Evolutionary conservation across 1,139 yeast species (phyloP), one percentile per base, ranked within the genome.

Genomic region (Candida tropicalis): DNA sequence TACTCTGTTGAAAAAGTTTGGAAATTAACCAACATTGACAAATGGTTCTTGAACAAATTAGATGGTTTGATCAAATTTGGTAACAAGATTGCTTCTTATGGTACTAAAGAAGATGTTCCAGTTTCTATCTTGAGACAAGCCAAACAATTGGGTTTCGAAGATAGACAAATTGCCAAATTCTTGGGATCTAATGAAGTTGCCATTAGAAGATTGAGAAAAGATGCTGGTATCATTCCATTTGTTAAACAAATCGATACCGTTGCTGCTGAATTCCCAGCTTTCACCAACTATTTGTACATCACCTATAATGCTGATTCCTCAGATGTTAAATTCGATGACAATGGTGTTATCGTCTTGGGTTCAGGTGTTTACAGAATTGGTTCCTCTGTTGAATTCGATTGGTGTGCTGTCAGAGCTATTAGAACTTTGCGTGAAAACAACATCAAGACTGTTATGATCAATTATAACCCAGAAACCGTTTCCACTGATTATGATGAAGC

Each of bases 351-450:
- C 81, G 99, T 93, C 35, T 77, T 93, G 55, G 99, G 99, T 43
- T 91, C 98, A 10, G 99, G 99, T 73, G 99, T 93, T 43, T 93
- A 93, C 79, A 82, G 99, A 70, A 93, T 93, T 63, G 99, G 99
- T 47, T 91, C 98, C 4, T 91, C 98, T 20, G 99, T 93, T 48
- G 99, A 93, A 71, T 93, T 93, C 58, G 99, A 93, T 70, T 93
- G 99, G 99, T 93, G 99, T 78, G 99, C 98, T 40, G 99, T 93
- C 49, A 82, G 95, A 49, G 87, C 99, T 46, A 97, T 96, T 44
- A 84, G 98, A 64, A 90, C 98, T 37, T 80, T 93, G 59, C 84
- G 99, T 68, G 85, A 82, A 46, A 77, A 84, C 46, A 96, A 96
- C 51, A 84, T 82, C 64, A 88, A 86, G 70, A 93, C 99, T 38